These are phyloP conservation scores for Leishmania martiniquensis DNA, from an alignment of 208 protist species.

Conservation along the genomic window DNA sequence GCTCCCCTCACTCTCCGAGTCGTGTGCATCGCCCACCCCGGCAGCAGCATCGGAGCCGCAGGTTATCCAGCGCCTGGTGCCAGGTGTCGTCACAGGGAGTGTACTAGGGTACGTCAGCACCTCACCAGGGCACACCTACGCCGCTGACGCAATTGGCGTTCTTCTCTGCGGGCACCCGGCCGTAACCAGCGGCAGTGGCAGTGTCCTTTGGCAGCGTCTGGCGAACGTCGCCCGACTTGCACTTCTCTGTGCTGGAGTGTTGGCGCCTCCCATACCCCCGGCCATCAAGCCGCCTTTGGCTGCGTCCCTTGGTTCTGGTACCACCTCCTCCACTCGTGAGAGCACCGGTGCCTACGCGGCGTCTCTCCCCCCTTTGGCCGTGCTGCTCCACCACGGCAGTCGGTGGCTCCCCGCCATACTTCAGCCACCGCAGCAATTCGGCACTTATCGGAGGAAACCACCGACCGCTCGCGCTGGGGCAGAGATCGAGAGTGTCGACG, in stretches of 20 bases:
- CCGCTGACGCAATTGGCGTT: slow-evolving; percentile 15
- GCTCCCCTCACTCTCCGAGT: slow-evolving; percentile 37
- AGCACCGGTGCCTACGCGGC: slow-evolving; percentile 4
- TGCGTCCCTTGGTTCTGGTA: background rate
- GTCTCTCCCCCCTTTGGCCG: slow-evolving; percentile 16
- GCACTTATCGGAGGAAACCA: slow-evolving; percentile 13
- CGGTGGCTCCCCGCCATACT: slow-evolving; percentile 65
- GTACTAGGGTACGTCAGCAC: slow-evolving; percentile 29
- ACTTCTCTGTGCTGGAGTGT: slow-evolving; percentile 19
- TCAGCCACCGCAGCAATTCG: slow-evolving; percentile 76
- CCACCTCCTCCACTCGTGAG: background rate
- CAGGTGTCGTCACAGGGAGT: slow-evolving; percentile 5
- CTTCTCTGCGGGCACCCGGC: background rate
- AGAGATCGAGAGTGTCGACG: slow-evolving; percentile 8
- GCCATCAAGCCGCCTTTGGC: background rate
- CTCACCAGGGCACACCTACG: slow-evolving; percentile 11
- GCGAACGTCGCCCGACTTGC: slow-evolving; percentile 10
- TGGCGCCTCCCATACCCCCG: slow-evolving; percentile 19
- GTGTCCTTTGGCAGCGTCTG: slow-evolving; percentile 14
- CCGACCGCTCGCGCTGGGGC: background rate
- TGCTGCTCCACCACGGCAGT: slow-evolving; percentile 32
- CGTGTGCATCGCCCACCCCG: slow-evolving; percentile 19
- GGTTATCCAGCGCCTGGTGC: slow-evolving; percentile 25
- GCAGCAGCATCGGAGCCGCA: slow-evolving; percentile 17
- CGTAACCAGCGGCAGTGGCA: slow-evolving; percentile 1